Evolutionary conservation across 208 protist species (phyloP).

Genomic region (Wallacemonas collosoma): DNA sequence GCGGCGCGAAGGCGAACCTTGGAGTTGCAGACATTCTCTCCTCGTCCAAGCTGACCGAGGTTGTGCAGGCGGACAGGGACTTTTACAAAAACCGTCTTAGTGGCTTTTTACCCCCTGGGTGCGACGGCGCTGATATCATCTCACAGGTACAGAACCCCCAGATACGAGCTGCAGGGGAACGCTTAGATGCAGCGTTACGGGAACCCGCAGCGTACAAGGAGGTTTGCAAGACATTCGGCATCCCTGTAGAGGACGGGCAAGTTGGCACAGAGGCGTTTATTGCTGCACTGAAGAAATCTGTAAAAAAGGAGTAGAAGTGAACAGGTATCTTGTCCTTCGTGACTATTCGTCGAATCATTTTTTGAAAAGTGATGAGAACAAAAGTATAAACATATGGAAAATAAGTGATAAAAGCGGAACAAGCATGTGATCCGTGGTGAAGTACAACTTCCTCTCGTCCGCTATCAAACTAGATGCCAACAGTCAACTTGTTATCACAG

Average conservation of each 20-base stretch:
- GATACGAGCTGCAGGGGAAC: conserved; percentile 39
- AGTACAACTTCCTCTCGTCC: no score
- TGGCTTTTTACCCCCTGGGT: conserved; percentile 41
- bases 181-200: conserved; percentile 44
- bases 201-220: conserved; percentile 59
- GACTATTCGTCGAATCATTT: conserved; percentile 16
- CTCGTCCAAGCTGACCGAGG: conserved; percentile 50
- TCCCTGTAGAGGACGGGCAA: conserved; percentile 38
- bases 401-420: neutral
- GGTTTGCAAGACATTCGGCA: conserved; percentile 46
- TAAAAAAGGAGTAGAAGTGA: conserved; percentile 32
- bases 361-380: conserved; percentile 16
- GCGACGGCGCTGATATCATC: conserved; percentile 43
- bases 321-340: conserved; percentile 18
- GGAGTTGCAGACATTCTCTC: conserved; percentile 47
- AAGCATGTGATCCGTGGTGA: neutral
- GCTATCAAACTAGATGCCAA: no score
- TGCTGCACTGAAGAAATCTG: conserved; percentile 40
- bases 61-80: conserved; percentile 47
- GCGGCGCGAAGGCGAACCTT: conserved; percentile 27
- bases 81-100: conserved; percentile 62
- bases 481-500: no score
- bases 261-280: conserved; percentile 56
- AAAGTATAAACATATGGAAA: neutral
- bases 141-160: conserved; percentile 73